Percentiles rank a stretch among this genome's conserved stretches.
phyloP scores from a whole-genome alignment of 2,329 filamentous ascomycete genomes.

The Trichoderma atrobrunneum region DNA sequence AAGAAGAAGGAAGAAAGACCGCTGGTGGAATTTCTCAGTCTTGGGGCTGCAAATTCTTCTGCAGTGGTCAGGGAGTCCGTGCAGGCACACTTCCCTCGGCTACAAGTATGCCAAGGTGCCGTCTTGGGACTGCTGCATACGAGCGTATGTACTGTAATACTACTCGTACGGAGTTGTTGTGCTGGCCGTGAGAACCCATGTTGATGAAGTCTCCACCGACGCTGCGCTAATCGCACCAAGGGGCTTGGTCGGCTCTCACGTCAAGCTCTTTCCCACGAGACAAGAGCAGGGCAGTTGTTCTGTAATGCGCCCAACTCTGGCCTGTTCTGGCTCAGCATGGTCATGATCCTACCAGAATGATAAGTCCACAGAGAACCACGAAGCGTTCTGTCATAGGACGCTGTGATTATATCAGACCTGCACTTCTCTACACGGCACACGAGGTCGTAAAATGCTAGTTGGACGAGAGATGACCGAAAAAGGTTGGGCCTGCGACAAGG shows the following conservation, averaged over 20 bases:
- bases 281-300: neutral
- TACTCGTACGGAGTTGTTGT: neutral
- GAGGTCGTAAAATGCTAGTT: neutral
- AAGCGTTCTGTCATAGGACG: neutral
- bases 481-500: constrained; percentile 1
- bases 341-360: neutral
- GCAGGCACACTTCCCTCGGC: neutral
- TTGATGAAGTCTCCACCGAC: neutral
- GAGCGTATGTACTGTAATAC: neutral
- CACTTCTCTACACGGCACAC: neutral
- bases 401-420: neutral
- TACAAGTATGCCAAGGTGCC: neutral
- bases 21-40: neutral
- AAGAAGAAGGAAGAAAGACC: neutral
- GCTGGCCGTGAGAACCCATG: constrained; percentile 2
- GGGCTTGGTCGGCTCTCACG: neutral
- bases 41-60: neutral
- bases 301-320: neutral
- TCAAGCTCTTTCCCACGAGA: neutral
- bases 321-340: neutral
- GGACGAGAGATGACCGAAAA: constrained; percentile 14
- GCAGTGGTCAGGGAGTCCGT: neutral
- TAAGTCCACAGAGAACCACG: neutral
- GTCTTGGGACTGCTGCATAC: constrained; percentile 7
- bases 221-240: constrained; percentile 12